Base-by-base conservation (phyloP, 2,329 filamentous ascomycete genomes). In the Pseudogymnoascus sp. region DNA sequence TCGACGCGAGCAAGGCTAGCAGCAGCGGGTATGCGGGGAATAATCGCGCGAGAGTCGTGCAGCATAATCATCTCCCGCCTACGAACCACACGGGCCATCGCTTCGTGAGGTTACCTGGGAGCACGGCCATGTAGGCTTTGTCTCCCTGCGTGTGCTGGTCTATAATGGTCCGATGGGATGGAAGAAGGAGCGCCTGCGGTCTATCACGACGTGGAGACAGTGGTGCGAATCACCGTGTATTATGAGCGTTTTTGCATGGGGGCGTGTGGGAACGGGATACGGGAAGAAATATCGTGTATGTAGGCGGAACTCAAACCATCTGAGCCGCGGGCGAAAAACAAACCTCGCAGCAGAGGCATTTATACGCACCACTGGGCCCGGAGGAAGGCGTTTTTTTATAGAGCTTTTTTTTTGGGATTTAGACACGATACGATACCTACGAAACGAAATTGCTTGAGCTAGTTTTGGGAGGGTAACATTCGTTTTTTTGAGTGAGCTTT, bases 1-100 rank as follows among this genome's bases (percentile, higher is more conserved):
- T 89, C 65, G 86, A 90, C 68, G 83, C 82, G 0, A 82, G 82
- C 67, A 85, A 85, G 77, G 82, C 80, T 69, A 77, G 78, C 65
- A 74, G 74, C 40, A 74, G 74, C 35, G 76, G 76, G 4, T 65
- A 50, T 28, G 19, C 47, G 35, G 78, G 77, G 63, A 74, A 73
- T 64, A 74, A 74, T 9, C 73, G 71, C 63, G 78, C 79, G 69
- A 83, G 69, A 35, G 68, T 73, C 11, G 68, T 70, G 1, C 62
- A 65, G 5, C 71, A 74, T 61, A 72, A 72, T 40, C 72, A 74
- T 64, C 67, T 73, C 8, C 71, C 71, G 38, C 67, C 69, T 2
- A 19, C 57, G 5, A 64, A 63, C 8, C 67, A 68, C 33, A 47
- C 64, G 17, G 70, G 70, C 1, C 70, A 73, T 50, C 69, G 65